phyloP scores from a whole-genome alignment of 768 basidiomycete genomes.

The Filobasidium floriforme region DNA sequence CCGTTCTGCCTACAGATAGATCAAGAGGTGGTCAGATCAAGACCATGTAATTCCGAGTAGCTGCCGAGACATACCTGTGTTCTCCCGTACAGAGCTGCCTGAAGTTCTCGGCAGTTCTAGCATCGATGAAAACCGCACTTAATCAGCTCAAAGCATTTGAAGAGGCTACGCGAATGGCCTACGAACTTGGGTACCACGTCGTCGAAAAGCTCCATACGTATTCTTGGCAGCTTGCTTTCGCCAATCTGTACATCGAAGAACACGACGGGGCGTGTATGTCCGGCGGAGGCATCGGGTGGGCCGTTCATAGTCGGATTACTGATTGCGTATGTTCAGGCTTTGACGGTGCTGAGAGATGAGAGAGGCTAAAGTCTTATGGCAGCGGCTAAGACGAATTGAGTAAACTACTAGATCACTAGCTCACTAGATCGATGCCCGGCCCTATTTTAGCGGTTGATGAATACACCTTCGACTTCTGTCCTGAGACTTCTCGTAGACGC shows the following conservation, averaged over 20 bases:
- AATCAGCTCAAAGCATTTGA: too few species aligned
- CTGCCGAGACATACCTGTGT: slow-evolving; percentile 56
- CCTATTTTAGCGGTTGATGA: background rate
- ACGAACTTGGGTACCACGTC: slow-evolving; percentile 89
- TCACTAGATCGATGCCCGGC: too few species aligned
- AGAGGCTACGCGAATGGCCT: too few species aligned
- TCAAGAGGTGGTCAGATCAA: background rate
- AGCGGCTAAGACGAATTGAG: too few species aligned
- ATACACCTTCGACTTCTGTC: too few species aligned
- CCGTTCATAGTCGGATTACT: background rate
- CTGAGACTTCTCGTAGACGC: background rate
- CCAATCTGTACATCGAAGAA: slow-evolving; percentile 98
- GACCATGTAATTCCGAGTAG: background rate
- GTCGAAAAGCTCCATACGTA: slow-evolving; percentile 96
- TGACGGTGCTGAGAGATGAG: too few species aligned
- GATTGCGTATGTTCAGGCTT: background rate
- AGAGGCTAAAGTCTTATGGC: too few species aligned
- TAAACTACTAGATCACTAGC: too few species aligned
- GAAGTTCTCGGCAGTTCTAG: slow-evolving; percentile 94
- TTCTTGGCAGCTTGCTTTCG: slow-evolving; percentile 84
- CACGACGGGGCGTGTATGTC: slow-evolving; percentile 64
- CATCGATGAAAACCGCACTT: background rate
- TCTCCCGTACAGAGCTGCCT: slow-evolving; percentile 97
- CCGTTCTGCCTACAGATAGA: slow-evolving; percentile 49
- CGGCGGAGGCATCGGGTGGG: slow-evolving; percentile 35